Conservation (phyloP, 257 asterid species). For the Paulownia fortunei region DNA sequence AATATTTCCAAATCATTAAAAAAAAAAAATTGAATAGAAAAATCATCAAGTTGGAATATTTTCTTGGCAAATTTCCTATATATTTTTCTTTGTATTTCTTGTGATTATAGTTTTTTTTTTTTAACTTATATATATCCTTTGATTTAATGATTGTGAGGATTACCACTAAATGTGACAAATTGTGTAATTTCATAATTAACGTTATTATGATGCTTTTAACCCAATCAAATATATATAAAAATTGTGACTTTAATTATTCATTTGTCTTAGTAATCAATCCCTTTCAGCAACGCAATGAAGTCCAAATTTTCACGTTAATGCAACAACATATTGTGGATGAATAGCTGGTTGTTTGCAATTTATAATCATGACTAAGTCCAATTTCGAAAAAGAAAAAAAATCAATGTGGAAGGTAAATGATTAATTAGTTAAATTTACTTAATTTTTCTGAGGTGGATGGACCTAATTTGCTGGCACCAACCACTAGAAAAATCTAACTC, state of each 20-base stretch:
- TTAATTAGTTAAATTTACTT: no score
- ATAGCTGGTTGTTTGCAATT: background rate
- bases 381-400: background rate
- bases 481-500: no score
- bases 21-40: background rate
- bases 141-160: background rate
- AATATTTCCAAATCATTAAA: background rate
- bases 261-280: constrained; percentile 9
- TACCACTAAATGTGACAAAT: background rate
- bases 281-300: constrained; percentile 1
- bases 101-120: background rate
- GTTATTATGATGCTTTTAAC: constrained; percentile 15
- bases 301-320: constrained; percentile 7
- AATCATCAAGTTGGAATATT: background rate
- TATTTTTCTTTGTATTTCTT: background rate
- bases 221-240: background rate
- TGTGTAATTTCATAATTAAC: constrained; percentile 4
- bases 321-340: constrained; percentile 9
- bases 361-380: constrained; percentile 18
- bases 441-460: no score
- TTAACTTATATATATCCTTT: background rate
- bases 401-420: constrained; percentile 1
- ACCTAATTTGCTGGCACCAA: no score
- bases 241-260: background rate
- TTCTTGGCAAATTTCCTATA: no score